A percentile compares a stretch with the other conserved stretches of the same genome.
Evolutionary conservation across 352 stramenopile species (phyloP).

Genomic region (Plasmopara muralis): DNA sequence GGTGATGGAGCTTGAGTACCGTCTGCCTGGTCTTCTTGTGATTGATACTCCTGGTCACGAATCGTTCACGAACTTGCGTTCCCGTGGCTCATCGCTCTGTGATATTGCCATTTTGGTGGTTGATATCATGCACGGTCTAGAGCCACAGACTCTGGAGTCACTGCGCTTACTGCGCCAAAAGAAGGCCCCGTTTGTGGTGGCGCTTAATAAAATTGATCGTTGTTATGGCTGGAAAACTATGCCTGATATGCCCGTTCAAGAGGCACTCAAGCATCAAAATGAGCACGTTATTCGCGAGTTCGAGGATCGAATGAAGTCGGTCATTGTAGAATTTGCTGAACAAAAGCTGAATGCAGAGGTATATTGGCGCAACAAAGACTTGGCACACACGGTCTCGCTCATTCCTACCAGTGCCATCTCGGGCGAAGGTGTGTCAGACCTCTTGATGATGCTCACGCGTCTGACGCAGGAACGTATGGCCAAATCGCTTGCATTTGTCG

Average conservation of each 20-base stretch:
- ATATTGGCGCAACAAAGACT: slow-evolving; percentile 99
- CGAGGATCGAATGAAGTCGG: slow-evolving; percentile 87
- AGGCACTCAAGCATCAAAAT: slow-evolving; percentile 85
- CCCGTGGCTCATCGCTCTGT: slow-evolving; percentile 94
- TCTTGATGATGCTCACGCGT: slow-evolving; percentile 95
- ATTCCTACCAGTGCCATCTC: slow-evolving; percentile 98
- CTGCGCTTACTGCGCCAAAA: slow-evolving; percentile 95
- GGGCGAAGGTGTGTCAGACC: slow-evolving; percentile 96
- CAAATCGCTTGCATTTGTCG: slow-evolving; percentile 83
- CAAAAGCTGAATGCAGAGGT: slow-evolving; percentile 98
- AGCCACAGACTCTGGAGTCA: slow-evolving; percentile 99
- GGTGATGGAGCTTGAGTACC: slow-evolving; percentile 83
- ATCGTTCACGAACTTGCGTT: slow-evolving; percentile 98
- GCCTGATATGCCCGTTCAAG: slow-evolving; percentile 91
- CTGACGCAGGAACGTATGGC: slow-evolving; percentile 94
- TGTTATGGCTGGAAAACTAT: slow-evolving; percentile 98
- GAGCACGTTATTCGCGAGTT: slow-evolving; percentile 96
- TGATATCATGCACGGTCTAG: slow-evolving; percentile 99
- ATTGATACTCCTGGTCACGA: slow-evolving; percentile 99
- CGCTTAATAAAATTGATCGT: slow-evolving; percentile 99
- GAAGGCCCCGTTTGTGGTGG: slow-evolving; percentile 97
- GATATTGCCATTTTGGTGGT: slow-evolving; percentile 99
- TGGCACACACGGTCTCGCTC: slow-evolving; percentile 93
- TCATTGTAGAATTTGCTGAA: slow-evolving; percentile 94
- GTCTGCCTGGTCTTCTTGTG: slow-evolving; percentile 90